Percentiles rank a stretch among this genome's conserved stretches.
These are phyloP conservation scores for Porogramme epimiltina DNA, from an alignment of 1,284 basidiomycete species.

Conservation along the genomic window DNA sequence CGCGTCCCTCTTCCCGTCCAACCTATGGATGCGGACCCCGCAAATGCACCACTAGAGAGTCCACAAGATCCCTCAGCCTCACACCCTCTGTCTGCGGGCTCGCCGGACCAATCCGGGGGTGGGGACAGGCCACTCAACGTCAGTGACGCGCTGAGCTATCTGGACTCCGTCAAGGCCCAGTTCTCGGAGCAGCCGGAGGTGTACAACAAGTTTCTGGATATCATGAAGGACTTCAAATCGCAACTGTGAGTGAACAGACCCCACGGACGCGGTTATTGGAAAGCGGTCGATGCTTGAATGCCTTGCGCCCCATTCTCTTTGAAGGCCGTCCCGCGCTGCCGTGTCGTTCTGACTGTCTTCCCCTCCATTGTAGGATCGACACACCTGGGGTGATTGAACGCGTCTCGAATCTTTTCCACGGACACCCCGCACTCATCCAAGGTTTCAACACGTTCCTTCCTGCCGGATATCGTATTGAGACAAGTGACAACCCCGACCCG, in stretches of 20 bases:
- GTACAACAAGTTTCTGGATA: slow-evolving; percentile 94
- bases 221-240: slow-evolving; percentile 98
- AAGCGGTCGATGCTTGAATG: too few relatives aligned
- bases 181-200: slow-evolving; percentile 89
- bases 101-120: not conserved
- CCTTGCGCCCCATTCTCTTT: too few relatives aligned
- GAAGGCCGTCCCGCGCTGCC: not conserved
- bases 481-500: slow-evolving; percentile 54
- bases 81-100: not conserved
- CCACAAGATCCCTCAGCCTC: too few relatives aligned
- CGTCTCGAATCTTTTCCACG: slow-evolving; percentile 91
- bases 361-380: slow-evolving; percentile 80
- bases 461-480: slow-evolving; percentile 91
- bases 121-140: slow-evolving; percentile 65
- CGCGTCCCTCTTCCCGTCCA: not conserved
- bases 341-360: slow-evolving; percentile 2
- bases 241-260: slow-evolving; percentile 75
- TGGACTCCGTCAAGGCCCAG: slow-evolving; percentile 91
- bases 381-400: slow-evolving; percentile 96
- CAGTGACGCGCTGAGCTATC: slow-evolving; percentile 91
- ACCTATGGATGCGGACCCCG: not conserved
- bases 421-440: slow-evolving; percentile 90
- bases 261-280: too few relatives aligned
- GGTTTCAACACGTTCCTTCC: slow-evolving; percentile 99
- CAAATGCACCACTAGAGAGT: too few relatives aligned